Evolutionary conservation across 148 eudicot species (phyloP).

Genomic region (Chenopodium album): DNA sequence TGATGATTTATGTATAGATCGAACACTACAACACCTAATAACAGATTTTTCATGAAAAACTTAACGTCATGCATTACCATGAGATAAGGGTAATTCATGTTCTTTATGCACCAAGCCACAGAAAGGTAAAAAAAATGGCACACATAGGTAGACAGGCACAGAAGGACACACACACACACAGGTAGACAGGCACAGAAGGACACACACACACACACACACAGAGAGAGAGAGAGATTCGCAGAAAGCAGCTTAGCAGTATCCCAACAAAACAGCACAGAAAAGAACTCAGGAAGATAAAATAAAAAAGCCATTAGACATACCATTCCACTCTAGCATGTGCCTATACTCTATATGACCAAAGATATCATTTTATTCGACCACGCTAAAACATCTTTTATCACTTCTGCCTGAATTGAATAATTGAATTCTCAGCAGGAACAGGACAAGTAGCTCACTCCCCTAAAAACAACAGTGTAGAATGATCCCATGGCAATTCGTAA

Average conservation of each 20-base stretch:
- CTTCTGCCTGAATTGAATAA: neutral
- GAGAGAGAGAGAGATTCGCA: neutral
- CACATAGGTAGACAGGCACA: neutral
- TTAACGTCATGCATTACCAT: neutral
- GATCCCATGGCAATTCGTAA: neutral
- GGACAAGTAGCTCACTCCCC: constrained; percentile 20
- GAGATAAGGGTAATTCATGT: neutral
- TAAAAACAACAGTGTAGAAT: constrained; percentile 1
- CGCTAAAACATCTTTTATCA: neutral
- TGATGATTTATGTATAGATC: neutral
- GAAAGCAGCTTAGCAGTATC: neutral
- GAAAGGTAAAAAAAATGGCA: neutral
- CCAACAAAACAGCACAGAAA: neutral
- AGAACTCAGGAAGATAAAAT: neutral
- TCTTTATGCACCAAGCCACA: neutral
- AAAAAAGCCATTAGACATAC: neutral
- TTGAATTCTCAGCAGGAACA: constrained; percentile 3
- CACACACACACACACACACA: too few species aligned
- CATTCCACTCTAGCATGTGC: neutral
- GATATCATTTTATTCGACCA: neutral
- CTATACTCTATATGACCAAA: neutral
- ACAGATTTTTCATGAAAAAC: neutral
- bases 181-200: too few species aligned
- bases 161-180: too few species aligned
- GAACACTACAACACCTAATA: neutral